These are phyloP conservation scores for Aechmea fasciata DNA, from an alignment of 176 grass and related monocot species.

Conservation along the genomic window DNA sequence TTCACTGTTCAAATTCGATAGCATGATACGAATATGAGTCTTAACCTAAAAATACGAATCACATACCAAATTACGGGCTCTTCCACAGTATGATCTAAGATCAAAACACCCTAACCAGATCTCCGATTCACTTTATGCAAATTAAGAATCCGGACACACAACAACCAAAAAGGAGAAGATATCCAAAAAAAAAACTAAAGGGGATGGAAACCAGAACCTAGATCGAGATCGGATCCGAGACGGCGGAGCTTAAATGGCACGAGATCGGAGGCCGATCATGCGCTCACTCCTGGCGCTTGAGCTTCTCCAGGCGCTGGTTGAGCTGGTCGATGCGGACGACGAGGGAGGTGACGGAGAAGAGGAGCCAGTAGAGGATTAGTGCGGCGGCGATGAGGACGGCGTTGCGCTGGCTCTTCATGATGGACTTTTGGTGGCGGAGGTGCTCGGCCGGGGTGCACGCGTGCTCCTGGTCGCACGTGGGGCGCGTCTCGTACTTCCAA, in stretches of 20 bases:
- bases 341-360: conserved; percentile 13
- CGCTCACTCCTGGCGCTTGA: neutral
- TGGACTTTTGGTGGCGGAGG: conserved; percentile 16
- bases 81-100: too few species aligned
- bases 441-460: conserved; percentile 5
- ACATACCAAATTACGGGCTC: too few species aligned
- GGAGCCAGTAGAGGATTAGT: conserved; percentile 6
- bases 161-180: too few species aligned
- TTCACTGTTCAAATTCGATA: too few species aligned
- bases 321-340: conserved; percentile 10
- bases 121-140: too few species aligned
- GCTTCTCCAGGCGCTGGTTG: conserved; percentile 10
- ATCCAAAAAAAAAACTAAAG: too few species aligned
- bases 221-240: neutral
- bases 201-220: too few species aligned
- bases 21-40: too few species aligned
- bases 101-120: too few species aligned
- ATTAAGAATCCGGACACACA: too few species aligned
- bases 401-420: conserved; percentile 12
- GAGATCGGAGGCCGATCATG: neutral
- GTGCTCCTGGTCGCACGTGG: conserved; percentile 9
- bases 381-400: conserved; percentile 9
- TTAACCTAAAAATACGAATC: too few species aligned
- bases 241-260: neutral
- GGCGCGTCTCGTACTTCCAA: conserved; percentile 12